Percentiles rank a stretch among this genome's conserved stretches.
Evolutionary conservation across 768 basidiomycete species (phyloP).

Genomic region (Glaciozyma antarctica): DNA sequence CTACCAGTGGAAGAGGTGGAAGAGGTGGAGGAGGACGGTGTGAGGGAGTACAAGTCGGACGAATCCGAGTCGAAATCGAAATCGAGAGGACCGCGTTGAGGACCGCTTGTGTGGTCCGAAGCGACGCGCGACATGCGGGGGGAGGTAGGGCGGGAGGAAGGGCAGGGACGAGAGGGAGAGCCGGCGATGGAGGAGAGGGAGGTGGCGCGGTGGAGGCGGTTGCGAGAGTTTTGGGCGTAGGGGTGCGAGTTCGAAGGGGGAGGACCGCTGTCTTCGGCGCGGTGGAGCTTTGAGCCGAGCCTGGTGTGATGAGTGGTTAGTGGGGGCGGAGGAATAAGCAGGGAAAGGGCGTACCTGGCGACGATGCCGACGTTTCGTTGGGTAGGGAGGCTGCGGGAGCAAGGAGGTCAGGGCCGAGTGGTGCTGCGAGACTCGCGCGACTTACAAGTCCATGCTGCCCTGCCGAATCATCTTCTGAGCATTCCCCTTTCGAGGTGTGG

Average conservation of each 20-base stretch:
- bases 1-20: background rate
- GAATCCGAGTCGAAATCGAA: too few species aligned
- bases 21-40: background rate
- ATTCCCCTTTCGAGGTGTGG: constrained; percentile 13
- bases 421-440: too few species aligned
- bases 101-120: constrained; percentile 2
- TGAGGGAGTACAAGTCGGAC: background rate
- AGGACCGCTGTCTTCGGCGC: constrained; percentile 3
- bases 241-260: background rate
- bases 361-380: constrained; percentile 9
- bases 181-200: constrained; percentile 28
- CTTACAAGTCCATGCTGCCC: constrained; percentile 23
- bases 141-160: background rate
- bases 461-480: constrained; percentile 10
- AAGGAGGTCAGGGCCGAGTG: too few species aligned
- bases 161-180: constrained; percentile 20
- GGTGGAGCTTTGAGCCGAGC: constrained; percentile 22
- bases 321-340: background rate
- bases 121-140: constrained; percentile 18
- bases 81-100: too few species aligned
- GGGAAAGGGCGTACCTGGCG: constrained; percentile 6
- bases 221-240: background rate
- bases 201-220: constrained; percentile 21
- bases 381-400: constrained; percentile 7
- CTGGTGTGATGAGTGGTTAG: background rate